These are phyloP conservation scores for Neofusicoccum parvum DNA, from an alignment of 2,329 filamentous ascomycete genomes.

Conservation along the genomic window DNA sequence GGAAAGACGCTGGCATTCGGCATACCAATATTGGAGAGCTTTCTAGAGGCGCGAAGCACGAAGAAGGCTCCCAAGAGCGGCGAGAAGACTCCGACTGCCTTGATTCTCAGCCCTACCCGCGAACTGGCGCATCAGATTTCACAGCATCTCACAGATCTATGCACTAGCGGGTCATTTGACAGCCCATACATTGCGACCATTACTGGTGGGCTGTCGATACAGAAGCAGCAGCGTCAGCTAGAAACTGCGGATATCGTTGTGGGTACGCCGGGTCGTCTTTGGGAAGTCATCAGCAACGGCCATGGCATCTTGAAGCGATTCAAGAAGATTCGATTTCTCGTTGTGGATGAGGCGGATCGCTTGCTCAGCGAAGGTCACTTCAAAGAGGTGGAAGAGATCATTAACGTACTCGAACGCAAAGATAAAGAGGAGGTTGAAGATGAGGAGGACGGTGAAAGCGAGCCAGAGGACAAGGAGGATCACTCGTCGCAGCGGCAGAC, in stretches of 20 bases:
- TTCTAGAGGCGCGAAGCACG: conserved; percentile 54
- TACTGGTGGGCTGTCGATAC: conserved; percentile 89
- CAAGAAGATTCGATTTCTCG: conserved; percentile 75
- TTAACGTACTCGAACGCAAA: conserved; percentile 74
- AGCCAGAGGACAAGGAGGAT: background rate
- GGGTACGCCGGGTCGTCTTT: conserved; percentile 86
- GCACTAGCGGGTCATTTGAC: conserved; percentile 64
- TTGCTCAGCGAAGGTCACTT: conserved; percentile 92
- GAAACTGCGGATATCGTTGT: conserved; percentile 88
- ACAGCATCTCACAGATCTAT: conserved; percentile 78
- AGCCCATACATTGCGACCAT: conserved; percentile 72
- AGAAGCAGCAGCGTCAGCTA: conserved; percentile 88
- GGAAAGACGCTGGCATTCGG: conserved; percentile 96
- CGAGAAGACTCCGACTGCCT: conserved; percentile 58
- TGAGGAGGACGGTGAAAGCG: conserved; percentile 14
- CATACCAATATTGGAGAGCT: conserved; percentile 87
- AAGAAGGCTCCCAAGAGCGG: conserved; percentile 30
- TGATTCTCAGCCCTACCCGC: conserved; percentile 88
- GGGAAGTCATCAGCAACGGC: conserved; percentile 86
- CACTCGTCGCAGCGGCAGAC: conserved; percentile 67
- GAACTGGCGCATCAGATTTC: conserved; percentile 92
- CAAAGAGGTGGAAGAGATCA: conserved; percentile 87
- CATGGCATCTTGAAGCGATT: conserved; percentile 70
- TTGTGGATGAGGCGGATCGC: conserved; percentile 92
- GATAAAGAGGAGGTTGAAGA: conserved; percentile 52